Evolutionary conservation across 139 green algal species (phyloP).

Genomic region (Spirogloea muscicola): DNA sequence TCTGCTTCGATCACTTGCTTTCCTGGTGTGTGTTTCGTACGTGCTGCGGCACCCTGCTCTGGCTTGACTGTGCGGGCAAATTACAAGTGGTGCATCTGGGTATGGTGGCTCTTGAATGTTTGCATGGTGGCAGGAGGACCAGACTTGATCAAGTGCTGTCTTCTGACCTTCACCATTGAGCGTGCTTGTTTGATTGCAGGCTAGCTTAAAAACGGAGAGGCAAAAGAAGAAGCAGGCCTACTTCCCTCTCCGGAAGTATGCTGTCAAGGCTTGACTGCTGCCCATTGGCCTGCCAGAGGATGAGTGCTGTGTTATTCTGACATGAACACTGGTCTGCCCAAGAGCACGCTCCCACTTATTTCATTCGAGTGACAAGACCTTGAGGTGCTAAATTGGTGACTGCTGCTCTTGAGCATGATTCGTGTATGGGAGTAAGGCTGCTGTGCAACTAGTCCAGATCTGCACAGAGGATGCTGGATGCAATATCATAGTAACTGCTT

Average conservation of each 20-base stretch:
- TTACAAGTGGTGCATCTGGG: neutral
- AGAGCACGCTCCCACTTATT: too few relatives aligned
- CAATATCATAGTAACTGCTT: too few relatives aligned
- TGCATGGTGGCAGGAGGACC: neutral
- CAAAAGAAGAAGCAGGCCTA: conserved; percentile 73
- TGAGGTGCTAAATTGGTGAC: too few relatives aligned
- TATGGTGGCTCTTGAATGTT: neutral
- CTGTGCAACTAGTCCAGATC: too few relatives aligned
- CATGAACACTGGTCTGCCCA: too few relatives aligned
- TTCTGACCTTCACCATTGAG: neutral
- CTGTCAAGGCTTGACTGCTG: conserved; percentile 71
- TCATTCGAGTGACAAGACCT: too few relatives aligned
- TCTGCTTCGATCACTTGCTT: neutral
- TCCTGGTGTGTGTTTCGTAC: neutral
- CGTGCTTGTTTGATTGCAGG: conserved; percentile 52
- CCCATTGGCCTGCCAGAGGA: too few relatives aligned
- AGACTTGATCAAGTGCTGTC: neutral
- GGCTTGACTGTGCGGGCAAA: neutral
- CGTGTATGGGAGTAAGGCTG: too few relatives aligned
- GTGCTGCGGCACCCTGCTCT: neutral
- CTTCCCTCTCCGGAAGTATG: conserved; percentile 90
- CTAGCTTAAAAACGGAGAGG: conserved; percentile 70
- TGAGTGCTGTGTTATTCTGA: too few relatives aligned
- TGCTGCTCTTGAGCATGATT: too few relatives aligned
- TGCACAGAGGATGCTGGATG: too few relatives aligned